Evolutionary conservation across 805 yeast genomes (phyloP).

Genomic region (Ogataea populi-albae): DNA sequence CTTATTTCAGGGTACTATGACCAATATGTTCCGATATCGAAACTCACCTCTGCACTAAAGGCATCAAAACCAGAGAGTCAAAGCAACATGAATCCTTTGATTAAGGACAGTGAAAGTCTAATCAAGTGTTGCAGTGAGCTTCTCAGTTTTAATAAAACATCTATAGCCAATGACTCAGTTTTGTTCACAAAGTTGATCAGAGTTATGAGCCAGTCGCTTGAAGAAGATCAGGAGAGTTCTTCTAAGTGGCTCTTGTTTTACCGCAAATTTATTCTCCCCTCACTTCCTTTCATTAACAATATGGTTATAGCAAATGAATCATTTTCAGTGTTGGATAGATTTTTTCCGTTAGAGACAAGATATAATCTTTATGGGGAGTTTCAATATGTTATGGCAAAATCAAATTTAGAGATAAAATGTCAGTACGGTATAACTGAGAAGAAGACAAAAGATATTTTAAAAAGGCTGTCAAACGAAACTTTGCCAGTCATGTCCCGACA

Average conservation of each 20-base stretch:
- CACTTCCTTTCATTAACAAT: constrained; percentile 52
- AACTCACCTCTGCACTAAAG: constrained; percentile 12
- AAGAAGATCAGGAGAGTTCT: constrained; percentile 17
- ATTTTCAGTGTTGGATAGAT: constrained; percentile 45
- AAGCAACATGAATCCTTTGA: constrained; percentile 33
- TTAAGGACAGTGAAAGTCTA: constrained; percentile 42
- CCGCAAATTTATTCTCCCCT: constrained; percentile 66
- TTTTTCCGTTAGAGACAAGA: constrained; percentile 59
- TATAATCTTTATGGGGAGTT: constrained; percentile 82
- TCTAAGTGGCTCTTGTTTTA: constrained; percentile 61
- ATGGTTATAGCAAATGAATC: constrained; percentile 61
- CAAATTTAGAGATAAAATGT: constrained; percentile 51
- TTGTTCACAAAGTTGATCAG: constrained; percentile 60
- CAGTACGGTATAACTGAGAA: constrained; percentile 69
- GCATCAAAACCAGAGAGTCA: constrained; percentile 22
- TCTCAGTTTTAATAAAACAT: constrained; percentile 54
- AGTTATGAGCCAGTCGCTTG: constrained; percentile 46
- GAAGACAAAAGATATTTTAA: constrained; percentile 71
- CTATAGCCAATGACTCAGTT: constrained; percentile 44
- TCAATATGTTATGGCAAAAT: constrained; percentile 54
- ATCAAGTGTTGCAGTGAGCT: constrained; percentile 40
- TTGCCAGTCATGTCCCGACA: constrained; percentile 68
- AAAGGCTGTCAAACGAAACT: constrained; percentile 79
- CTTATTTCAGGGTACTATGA: constrained; percentile 49
- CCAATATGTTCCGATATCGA: constrained; percentile 14